Evolutionary conservation across 1,284 basidiomycete species (phyloP), one percentile per base, ranked within the genome.

Genomic region (Prillingera fragicola): DNA sequence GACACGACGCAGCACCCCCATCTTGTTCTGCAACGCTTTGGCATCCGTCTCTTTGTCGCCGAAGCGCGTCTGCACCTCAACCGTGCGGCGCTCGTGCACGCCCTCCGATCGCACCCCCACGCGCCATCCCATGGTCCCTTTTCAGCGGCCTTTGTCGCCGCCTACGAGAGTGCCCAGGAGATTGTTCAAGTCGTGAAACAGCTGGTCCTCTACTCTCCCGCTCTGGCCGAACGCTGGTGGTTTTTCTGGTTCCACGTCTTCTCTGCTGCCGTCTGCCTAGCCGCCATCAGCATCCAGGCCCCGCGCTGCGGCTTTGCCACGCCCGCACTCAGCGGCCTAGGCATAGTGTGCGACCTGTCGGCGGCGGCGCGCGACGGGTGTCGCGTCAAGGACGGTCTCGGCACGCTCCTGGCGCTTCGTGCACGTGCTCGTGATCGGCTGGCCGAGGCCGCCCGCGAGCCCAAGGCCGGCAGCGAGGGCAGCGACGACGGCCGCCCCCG

Each of bases 191-290:
- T 66, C 15, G 63, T 69, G 32, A 62, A 66, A 48, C 56, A 60
- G 22, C 43, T 65, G 31, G 59, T 70, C 8, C 60, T 69, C 15
- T 70, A 66, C 42, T 64, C 66, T 34, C 68, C 65, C 5, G 56
- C 56, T 8, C 43, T 70, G 17, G 55, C 65, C 4, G 60, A 62
- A 4, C 46, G 68, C 14, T 67, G 60, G 62, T 45, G 63, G 62
- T 64, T 63, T 47, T 64, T 63, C 49, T 68, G 66, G 63, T 68
- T 69, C 46, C 68, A 70, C 37, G 62, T 60, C 3, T 68, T 68
- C 43, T 59, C 57, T 4, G 59, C 66, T 7, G 66, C 67, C 22
- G 65, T 68, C 21, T 70, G 67, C 44, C 48, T 68, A 4, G 59
- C 65, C 4, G 67, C 69, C 6, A 65, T 70, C 24, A 52, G 57